These are phyloP conservation scores for Leptodermis oblonga DNA, from an alignment of 257 asterid species.

Conservation along the genomic window DNA sequence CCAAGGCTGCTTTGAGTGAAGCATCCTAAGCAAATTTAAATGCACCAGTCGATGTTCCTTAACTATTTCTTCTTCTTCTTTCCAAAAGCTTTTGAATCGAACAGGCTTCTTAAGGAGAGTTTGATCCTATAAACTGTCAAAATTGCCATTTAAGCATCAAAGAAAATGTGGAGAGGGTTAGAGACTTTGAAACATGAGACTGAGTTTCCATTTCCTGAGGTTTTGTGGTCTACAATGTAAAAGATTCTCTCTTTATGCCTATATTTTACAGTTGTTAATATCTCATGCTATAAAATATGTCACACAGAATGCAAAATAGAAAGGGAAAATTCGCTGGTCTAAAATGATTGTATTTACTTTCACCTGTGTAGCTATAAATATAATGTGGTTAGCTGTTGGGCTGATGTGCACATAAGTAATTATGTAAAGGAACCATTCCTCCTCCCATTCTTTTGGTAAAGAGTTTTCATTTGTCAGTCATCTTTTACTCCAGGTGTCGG, in stretches of 20 bases:
- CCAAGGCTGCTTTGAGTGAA: not conserved
- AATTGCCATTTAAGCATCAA: not conserved
- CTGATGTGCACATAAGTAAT: not conserved
- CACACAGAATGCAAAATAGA: not conserved
- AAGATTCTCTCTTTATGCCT: no score
- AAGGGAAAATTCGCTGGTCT: not conserved
- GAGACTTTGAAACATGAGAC: not conserved
- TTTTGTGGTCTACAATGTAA: not conserved
- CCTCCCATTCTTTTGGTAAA: not conserved
- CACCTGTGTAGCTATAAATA: not conserved
- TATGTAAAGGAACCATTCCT: not conserved
- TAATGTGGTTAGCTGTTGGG: not conserved
- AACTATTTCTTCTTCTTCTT: no score
- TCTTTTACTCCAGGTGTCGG: constrained; percentile 57
- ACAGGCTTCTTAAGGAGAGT: not conserved
- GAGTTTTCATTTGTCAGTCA: not conserved
- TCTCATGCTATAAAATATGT: not conserved
- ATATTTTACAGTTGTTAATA: not conserved
- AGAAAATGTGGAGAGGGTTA: not conserved
- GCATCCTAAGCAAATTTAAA: not conserved
- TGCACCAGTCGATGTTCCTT: not conserved
- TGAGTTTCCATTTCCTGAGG: not conserved
- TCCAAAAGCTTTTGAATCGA: not conserved
- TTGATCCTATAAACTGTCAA: not conserved
- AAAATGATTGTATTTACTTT: not conserved